phyloP scores from a whole-genome alignment of 208 protist species.

The Leishmania amazonensis region DNA sequence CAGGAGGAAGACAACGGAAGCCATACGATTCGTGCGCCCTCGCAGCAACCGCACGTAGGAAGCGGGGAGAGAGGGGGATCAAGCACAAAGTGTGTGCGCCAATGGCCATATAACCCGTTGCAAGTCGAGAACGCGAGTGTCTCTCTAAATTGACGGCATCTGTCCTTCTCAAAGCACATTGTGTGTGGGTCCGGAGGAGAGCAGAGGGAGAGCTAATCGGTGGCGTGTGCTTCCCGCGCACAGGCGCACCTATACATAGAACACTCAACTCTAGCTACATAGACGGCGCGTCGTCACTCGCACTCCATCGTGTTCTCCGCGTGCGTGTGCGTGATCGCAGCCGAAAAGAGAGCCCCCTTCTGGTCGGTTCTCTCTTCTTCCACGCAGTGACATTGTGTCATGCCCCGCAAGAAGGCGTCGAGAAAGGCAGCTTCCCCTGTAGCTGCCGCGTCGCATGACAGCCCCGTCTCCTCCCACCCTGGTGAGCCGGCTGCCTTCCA shows the following conservation, averaged over 20 bases:
- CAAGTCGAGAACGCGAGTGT: neutral
- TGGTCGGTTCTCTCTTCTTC: no score
- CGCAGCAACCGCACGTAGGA: neutral
- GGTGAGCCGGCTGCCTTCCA: slow-evolving; percentile 17
- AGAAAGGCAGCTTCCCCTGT: neutral
- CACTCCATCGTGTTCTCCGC: neutral
- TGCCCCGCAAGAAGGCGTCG: slow-evolving; percentile 1
- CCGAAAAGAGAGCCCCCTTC: neutral
- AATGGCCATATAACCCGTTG: neutral
- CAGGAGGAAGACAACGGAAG: no score
- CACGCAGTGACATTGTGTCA: neutral
- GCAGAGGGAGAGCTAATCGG: neutral
- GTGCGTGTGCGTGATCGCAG: neutral
- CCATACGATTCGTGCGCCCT: neutral
- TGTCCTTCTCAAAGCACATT: neutral
- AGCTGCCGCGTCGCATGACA: neutral
- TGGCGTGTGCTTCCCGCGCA: neutral
- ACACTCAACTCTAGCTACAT: neutral
- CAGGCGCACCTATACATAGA: neutral
- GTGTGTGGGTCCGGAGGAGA: neutral
- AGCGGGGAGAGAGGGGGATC: no score
- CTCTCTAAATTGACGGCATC: neutral
- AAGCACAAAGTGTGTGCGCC: neutral
- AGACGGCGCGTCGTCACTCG: neutral
- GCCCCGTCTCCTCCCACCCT: neutral